Evolutionary conservation across 352 stramenopile species (phyloP).

Genomic region (Heterotrichella gracilis): DNA sequence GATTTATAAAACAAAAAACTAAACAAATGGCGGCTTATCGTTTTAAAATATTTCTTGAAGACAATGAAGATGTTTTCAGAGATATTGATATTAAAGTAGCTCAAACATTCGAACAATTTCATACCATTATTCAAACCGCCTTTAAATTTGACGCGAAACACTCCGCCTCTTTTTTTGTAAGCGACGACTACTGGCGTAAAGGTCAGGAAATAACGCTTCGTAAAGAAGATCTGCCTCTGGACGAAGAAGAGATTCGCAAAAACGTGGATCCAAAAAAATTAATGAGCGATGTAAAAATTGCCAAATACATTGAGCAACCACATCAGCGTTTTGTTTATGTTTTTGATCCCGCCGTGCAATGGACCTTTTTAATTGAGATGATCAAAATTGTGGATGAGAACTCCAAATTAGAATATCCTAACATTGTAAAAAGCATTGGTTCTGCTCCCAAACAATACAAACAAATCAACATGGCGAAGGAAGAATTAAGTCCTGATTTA

Average conservation of each 20-base stretch:
- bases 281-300: background rate
- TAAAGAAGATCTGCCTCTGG: background rate
- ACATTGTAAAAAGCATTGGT: background rate
- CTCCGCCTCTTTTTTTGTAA: slow-evolving; percentile 3
- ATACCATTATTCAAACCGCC: background rate
- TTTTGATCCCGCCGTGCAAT: background rate
- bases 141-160: slow-evolving; percentile 3
- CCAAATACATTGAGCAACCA: slow-evolving; percentile 2
- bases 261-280: background rate
- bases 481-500: background rate
- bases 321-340: slow-evolving; percentile 4
- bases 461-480: background rate
- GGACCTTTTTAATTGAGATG: slow-evolving; percentile 2
- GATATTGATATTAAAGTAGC: background rate
- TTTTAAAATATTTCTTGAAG: background rate
- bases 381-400: slow-evolving; percentile 1
- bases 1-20: slow-evolving; percentile 5
- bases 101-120: background rate
- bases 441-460: background rate
- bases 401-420: background rate
- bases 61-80: slow-evolving; percentile 8
- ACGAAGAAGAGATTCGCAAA: background rate
- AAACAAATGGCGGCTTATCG: background rate
- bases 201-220: background rate
- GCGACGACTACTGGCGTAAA: background rate